Conservation (phyloP, 768 basidiomycete genomes). For the Mycena leptocephala region DNA sequence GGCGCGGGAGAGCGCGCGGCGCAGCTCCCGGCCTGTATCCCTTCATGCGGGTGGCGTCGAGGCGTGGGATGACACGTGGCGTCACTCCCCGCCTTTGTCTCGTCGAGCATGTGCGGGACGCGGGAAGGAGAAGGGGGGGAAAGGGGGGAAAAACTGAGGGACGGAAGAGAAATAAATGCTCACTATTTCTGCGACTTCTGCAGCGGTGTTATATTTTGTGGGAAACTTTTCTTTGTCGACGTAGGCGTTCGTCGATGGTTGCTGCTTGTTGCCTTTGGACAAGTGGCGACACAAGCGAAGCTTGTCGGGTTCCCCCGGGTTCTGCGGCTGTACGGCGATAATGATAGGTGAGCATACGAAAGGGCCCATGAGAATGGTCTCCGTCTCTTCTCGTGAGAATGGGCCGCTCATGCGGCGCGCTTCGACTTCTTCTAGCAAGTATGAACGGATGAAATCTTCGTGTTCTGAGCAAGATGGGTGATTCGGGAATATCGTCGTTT, state of each 20-base stretch:
- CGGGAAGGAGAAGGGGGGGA: neutral
- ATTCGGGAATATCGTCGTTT: conserved; percentile 21
- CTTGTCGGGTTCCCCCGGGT: conserved; percentile 31
- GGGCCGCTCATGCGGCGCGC: conserved; percentile 36
- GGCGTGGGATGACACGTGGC: no score
- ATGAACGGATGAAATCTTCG: conserved; percentile 14
- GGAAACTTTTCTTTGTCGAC: conserved; percentile 36
- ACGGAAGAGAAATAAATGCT: conserved; percentile 5
- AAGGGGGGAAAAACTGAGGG: neutral
- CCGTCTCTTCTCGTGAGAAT: conserved; percentile 19
- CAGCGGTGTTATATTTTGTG: conserved; percentile 27
- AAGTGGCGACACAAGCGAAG: conserved; percentile 34
- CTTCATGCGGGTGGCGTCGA: no score
- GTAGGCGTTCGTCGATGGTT: conserved; percentile 30
- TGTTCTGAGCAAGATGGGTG: neutral
- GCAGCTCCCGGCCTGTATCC: no score
- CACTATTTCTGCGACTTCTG: conserved; percentile 29
- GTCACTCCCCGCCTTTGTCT: no score
- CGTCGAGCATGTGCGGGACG: neutral
- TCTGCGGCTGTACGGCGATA: conserved; percentile 29
- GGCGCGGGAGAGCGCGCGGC: no score
- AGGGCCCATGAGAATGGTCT: conserved; percentile 32
- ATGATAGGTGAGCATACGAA: conserved; percentile 40
- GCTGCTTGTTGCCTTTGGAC: conserved; percentile 22
- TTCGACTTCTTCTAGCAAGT: conserved; percentile 29